Percentiles rank a stretch among this genome's conserved stretches.
These are phyloP conservation scores for Cryphonectria nitschkei DNA, from an alignment of 2,329 filamentous ascomycete species.

Conservation along the genomic window DNA sequence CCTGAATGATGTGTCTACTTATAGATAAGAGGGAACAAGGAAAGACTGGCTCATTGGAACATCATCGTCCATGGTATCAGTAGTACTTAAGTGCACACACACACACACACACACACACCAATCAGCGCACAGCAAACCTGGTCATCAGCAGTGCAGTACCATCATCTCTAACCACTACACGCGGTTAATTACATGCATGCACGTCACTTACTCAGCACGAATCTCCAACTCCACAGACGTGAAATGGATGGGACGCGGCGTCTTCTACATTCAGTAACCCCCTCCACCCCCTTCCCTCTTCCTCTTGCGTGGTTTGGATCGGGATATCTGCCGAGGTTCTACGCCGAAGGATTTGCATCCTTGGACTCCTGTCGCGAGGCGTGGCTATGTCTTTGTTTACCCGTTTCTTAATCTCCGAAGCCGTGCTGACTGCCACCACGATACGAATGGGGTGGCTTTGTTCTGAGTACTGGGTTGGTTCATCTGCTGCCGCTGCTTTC, in stretches of 20 bases:
- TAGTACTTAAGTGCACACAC: no score
- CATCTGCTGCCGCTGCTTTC: no score
- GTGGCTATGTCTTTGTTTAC: not conserved
- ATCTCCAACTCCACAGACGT: not conserved
- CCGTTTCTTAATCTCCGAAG: no score
- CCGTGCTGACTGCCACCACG: no score
- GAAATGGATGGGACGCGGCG: not conserved
- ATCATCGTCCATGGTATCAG: no score
- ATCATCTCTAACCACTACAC: not conserved
- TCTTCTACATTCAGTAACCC: not conserved
- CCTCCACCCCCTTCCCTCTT: not conserved
- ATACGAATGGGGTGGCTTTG: no score
- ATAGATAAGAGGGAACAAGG: not conserved
- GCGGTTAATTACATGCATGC: not conserved
- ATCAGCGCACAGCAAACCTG: not conserved
- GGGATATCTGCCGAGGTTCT: not conserved
- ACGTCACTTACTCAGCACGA: not conserved
- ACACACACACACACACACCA: not conserved
- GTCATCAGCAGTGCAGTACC: not conserved
- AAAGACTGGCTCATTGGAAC: not conserved
- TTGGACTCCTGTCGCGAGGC: not conserved
- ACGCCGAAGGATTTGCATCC: not conserved
- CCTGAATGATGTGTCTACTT: no score
- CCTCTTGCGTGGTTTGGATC: not conserved
- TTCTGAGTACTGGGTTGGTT: no score